A percentile compares a stretch with the other conserved stretches of the same genome.
phyloP scores from a whole-genome alignment of 2,329 filamentous ascomycete species.

The Talaromyces sp. region DNA sequence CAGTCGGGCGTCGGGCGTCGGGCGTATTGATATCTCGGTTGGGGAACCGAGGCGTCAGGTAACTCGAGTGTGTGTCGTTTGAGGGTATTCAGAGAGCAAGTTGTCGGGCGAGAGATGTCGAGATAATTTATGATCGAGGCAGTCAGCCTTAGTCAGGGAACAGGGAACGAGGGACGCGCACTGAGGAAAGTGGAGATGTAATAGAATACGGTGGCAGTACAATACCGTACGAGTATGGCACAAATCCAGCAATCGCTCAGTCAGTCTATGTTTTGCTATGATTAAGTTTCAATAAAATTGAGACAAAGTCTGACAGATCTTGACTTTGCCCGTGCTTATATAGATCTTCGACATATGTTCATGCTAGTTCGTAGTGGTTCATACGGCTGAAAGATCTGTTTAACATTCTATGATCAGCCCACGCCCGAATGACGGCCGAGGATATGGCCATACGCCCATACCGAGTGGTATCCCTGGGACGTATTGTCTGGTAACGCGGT shows the following conservation, averaged over 20 bases:
- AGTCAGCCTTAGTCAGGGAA: background rate
- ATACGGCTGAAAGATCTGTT: background rate
- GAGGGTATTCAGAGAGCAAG: background rate
- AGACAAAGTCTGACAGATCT: background rate
- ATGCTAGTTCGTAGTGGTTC: background rate
- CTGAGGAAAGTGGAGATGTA: background rate
- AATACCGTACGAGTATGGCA: slow-evolving; percentile 3
- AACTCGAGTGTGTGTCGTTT: background rate
- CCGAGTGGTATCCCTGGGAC: background rate
- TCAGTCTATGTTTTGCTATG: background rate
- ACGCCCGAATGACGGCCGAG: background rate
- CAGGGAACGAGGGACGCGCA: background rate
- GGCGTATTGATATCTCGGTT: background rate
- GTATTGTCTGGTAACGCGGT: background rate
- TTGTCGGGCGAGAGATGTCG: background rate
- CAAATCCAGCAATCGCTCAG: background rate
- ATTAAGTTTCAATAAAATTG: background rate
- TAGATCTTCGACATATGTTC: background rate
- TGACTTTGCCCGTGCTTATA: background rate
- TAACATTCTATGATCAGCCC: background rate
- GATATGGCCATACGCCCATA: background rate
- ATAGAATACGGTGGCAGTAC: background rate
- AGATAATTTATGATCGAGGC: background rate
- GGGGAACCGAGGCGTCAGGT: background rate
- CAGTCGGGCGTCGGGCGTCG: background rate